phyloP scores from a whole-genome alignment of 2,329 filamentous ascomycete species.

The Epichloe sibirici region DNA sequence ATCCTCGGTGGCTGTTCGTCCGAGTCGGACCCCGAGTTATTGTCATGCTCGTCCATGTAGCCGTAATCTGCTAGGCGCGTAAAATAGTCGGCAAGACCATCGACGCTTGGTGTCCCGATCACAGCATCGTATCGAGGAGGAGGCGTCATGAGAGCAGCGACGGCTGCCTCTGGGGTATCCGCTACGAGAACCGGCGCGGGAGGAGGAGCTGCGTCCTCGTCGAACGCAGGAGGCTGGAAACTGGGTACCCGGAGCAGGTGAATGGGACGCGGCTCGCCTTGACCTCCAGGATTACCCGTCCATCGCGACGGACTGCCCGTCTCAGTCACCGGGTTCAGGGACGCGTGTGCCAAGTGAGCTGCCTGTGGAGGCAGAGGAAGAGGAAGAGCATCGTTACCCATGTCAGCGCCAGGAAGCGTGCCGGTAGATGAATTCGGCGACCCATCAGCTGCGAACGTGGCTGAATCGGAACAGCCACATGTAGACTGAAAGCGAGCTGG shows the following conservation, averaged over 20 bases:
- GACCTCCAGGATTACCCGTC: constrained; percentile 2
- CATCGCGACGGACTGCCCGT: constrained; percentile 9
- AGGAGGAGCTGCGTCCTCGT: constrained; percentile 48
- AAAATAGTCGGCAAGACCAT: constrained; percentile 79
- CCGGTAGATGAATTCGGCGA: constrained; percentile 54
- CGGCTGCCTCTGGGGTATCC: constrained; percentile 9
- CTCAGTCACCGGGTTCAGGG: constrained; percentile 19
- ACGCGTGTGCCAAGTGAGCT: constrained; percentile 34
- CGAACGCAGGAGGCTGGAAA: constrained; percentile 78
- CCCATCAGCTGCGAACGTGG: constrained; percentile 43
- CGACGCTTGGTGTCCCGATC: constrained; percentile 53
- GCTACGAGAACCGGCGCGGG: constrained; percentile 18
- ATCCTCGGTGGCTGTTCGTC: constrained; percentile 34
- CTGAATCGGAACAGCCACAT: constrained; percentile 42
- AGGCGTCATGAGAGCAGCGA: constrained; percentile 49
- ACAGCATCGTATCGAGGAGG: constrained; percentile 77
- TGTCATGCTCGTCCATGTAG: constrained; percentile 21
- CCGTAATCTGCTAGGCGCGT: constrained; percentile 64
- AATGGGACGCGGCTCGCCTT: constrained; percentile 52
- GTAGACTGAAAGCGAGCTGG: constrained; percentile 31
- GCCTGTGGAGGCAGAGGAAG: constrained; percentile 42
- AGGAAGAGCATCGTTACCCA: constrained; percentile 24
- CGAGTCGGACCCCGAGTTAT: constrained; percentile 29
- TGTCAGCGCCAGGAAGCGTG: constrained; percentile 30
- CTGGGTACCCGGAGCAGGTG: constrained; percentile 74